Evolutionary conservation across 345 rosid species (phyloP), one percentile per base, ranked within the genome.

Genomic region (Psidium guajava): DNA sequence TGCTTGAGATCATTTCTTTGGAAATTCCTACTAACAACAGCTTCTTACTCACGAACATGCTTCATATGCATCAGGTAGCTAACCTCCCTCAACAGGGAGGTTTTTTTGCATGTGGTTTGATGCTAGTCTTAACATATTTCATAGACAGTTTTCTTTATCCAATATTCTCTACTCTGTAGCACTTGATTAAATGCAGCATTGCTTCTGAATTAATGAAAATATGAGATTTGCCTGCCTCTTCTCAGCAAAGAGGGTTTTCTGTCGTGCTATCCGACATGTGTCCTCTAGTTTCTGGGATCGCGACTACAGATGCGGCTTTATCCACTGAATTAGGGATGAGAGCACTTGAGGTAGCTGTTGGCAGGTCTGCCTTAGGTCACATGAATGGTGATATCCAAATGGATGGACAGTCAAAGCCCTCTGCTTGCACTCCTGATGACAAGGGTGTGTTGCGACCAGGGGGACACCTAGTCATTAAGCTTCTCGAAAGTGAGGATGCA

Each of bases 191-290:
- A 83, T 58, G 44, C 77, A 32, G 77, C 22, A 6, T 83, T 57
- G 32, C 64, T 59, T 57, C 75, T 54, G 81, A 42, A 12, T 74
- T 57, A 27, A 15, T 27, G 21, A 81, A 51, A 50, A 83, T 40
- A 11, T 21, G 85, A 85, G 56, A 20, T 16, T 47, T 86, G 87
- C 82, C 3, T 28, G 87, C 55, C 87, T 82, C 56, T 81, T 42
- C 92, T 92, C 93, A 95, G 98, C 85, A 92, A 64, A 91, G 89
- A 86, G 99, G 99, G 2, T 96, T 97, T 84, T 95, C 94, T 5
- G 95, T 96, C 25, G 82, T 96, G 83, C 96, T 96, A 47, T 97
- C 99, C 5, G 98, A 97, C 85, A 97, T 95, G 98, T 96, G 99
- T 77, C 99, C 95, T 54, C 87, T 88, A 36, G 98, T 97, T 87